phyloP scores from a whole-genome alignment of 495 filamentous ascomycete species.

The Amniculicola lignicola region DNA sequence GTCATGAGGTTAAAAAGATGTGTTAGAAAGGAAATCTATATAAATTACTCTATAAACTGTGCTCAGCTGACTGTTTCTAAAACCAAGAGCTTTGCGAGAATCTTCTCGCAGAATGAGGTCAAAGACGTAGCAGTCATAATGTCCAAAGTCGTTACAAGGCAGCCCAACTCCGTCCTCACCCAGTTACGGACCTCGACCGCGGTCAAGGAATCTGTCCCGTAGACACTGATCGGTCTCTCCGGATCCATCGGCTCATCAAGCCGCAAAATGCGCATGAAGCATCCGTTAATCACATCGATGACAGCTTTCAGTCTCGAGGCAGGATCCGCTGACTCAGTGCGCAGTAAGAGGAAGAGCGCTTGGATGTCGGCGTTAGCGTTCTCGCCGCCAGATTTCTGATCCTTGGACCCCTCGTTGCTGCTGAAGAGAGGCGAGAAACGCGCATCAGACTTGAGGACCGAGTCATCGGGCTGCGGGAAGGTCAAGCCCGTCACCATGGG shows the following conservation, averaged over 20 bases:
- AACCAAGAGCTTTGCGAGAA: neutral
- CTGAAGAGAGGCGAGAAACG: too few relatives aligned
- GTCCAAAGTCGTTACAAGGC: neutral
- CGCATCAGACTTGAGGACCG: too few relatives aligned
- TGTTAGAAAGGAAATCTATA: too few relatives aligned
- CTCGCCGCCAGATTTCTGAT: too few relatives aligned
- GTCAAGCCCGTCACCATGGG: too few relatives aligned
- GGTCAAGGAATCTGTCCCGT: slow-evolving; percentile 4
- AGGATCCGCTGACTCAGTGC: neutral
- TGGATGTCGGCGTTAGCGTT: too few relatives aligned
- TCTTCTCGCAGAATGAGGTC: neutral
- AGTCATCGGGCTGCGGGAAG: too few relatives aligned
- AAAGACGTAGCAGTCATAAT: neutral
- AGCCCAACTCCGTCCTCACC: neutral
- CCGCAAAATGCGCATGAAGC: neutral
- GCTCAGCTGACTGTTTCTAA: too few relatives aligned
- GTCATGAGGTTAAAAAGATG: too few relatives aligned
- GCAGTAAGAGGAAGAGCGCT: too few relatives aligned
- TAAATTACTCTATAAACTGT: too few relatives aligned
- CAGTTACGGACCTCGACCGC: slow-evolving; percentile 10
- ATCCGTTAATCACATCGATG: neutral
- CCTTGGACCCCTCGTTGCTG: too few relatives aligned
- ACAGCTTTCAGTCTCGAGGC: neutral
- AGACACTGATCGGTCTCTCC: neutral
- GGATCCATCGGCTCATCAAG: neutral